Conservation (phyloP, 2,329 filamentous ascomycete species). For the Calonectria montana region DNA sequence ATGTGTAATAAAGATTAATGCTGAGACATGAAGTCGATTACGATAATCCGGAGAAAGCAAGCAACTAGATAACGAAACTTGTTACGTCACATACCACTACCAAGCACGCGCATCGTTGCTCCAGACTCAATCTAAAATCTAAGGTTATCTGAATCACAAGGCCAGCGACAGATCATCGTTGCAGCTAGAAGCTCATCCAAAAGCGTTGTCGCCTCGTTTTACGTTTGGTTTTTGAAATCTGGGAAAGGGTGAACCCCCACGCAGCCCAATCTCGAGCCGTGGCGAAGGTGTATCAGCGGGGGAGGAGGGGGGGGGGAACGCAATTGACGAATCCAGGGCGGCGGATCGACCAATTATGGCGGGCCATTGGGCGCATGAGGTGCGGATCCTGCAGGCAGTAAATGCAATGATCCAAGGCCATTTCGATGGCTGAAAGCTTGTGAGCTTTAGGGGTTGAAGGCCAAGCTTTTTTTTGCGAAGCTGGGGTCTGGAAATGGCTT, state of each 20-base stretch:
- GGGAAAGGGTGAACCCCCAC: constrained; percentile 18
- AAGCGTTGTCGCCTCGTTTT: background rate
- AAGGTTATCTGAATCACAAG: constrained; percentile 13
- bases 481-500: constrained; percentile 17
- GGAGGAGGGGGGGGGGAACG: background rate
- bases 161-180: background rate
- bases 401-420: background rate
- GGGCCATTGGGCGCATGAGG: background rate
- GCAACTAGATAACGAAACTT: constrained; percentile 8
- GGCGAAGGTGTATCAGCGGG: constrained; percentile 15
- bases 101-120: background rate
- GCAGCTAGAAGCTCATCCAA: background rate
- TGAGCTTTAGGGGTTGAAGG: background rate
- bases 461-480: constrained; percentile 16
- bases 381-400: constrained; percentile 5
- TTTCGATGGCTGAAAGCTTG: background rate
- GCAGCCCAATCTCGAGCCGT: constrained; percentile 13
- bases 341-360: constrained; percentile 22
- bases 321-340: constrained; percentile 11
- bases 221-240: constrained; percentile 4
- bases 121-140: background rate
- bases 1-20: constrained; percentile 13
- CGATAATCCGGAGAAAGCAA: background rate
- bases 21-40: background rate
- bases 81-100: constrained; percentile 15